Base-by-base conservation (phyloP, 2,329 filamentous ascomycete species). In the Cyanodermella asteris region DNA sequence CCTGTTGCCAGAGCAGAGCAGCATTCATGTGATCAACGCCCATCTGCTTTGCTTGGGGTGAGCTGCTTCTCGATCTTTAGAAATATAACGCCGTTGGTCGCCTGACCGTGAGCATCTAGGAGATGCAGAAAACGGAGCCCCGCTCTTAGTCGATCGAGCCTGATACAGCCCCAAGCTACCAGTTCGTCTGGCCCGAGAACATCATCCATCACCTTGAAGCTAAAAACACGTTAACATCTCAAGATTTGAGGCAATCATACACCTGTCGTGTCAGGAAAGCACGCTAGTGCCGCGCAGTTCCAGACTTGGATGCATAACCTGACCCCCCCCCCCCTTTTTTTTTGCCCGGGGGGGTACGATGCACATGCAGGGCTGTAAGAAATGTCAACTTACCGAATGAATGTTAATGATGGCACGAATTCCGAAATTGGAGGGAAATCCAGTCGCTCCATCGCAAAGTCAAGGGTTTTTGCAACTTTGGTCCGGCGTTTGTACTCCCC, bases 181-280 rank as follows among this genome's bases (percentile, higher is more conserved):
- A 91, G 48, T 30, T 73, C 64, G 40, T 94, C 81, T 33, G 63
- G 61, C 4, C 72, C 69, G 35, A 82, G 64, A 46, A 84, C 74
- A 36, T 91, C 74, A 44, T 94, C 78, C 46, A 81, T 74, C 36
- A 94, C 59, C 38, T 90, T 80, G 55, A 94, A 77, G 36, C 66
- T 71, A 31, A 22, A 13, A 8, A 8, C 8, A 8, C 8, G 18
- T 19, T n/a, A n/a, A 19, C 8, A 8, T 19, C 10, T 10, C 8
- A 19, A 19, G 8, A 19, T 10, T 8, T 8, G 18, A 19, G 18
- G 8, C 18, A 19, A 8, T 19, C 8, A 8, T 19, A 8, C 8
- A 19, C 10, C 18, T 19, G 18, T 19, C 18, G 10, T 8, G 8
- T 8, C 8, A 8, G 8, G 8, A 10, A 19, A 19, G 10, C 8